Evolutionary conservation across 2,329 filamentous ascomycete genomes (phyloP), one percentile per base, ranked within the genome.

Genomic region (Xylariales sp.): DNA sequence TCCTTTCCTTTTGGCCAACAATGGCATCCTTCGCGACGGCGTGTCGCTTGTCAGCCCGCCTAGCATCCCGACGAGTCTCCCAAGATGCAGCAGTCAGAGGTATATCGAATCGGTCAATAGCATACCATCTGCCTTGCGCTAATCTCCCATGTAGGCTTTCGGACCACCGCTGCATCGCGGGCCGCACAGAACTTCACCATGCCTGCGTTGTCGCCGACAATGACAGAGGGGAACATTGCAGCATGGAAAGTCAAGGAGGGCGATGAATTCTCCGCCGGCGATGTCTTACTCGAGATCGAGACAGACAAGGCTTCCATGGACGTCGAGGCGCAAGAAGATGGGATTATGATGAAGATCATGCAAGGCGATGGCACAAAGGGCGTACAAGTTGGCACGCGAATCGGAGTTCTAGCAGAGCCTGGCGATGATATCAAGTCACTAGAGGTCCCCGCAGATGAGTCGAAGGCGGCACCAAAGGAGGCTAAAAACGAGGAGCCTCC

Each of bases 291-390:
- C 45, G 88, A 95, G 67, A 93, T 95, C 61, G 88, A 95, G 70
- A 95, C 88, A 45, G 88, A 95, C 66, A 95, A 95, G 74, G 88
- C 88, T 42, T 87, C 87, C 43, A 95, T 95, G 88, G 89, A 95
- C 54, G 88, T 95, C 19, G 89, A 95, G 71, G 88, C 88, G 29
- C 88, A 93, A 68, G 88, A 95, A 32, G 88, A 94, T 59, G 88
- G 89, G 31, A 72, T 91, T 52, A 68, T 95, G 63, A 82, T 89
- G 59, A 94, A 93, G 73, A 91, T 95, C 54, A 78, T 82, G 58
- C 71, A 81, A 59, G 70, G 70, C 31, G 84, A 89, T 58, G 87
- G 87, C 40, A 76, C 75, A 62, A 93, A 94, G 70, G 73, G 71
- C 34, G 76, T 95, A 25, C 76, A 86, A 62, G 88, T 95, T 41